Evolutionary conservation across 768 basidiomycete species (phyloP).

Genomic region (Clavaria fumosa): DNA sequence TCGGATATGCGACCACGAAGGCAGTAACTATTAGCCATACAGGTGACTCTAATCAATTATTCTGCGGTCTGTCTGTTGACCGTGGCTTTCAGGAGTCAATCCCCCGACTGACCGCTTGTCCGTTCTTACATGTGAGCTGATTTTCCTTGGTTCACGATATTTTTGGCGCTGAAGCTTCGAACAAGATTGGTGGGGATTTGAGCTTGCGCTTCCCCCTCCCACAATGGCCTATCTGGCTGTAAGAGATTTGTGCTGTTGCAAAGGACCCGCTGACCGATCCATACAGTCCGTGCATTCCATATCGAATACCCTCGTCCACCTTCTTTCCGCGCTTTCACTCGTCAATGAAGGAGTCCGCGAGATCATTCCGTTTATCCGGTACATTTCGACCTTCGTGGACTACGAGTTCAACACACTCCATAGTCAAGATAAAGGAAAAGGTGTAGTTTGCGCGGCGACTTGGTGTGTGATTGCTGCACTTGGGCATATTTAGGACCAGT

Average conservation of each 20-base stretch:
- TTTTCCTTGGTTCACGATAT: background rate
- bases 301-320: constrained; percentile 47
- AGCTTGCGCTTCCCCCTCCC: constrained; percentile 59
- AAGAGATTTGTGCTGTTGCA: constrained; percentile 13
- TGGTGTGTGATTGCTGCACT: constrained; percentile 33
- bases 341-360: constrained; percentile 66
- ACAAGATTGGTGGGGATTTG: constrained; percentile 88
- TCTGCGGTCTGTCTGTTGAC: background rate
- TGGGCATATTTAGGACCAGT: background rate
- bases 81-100: constrained; percentile 34
- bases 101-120: constrained; percentile 70
- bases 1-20: constrained; percentile 63
- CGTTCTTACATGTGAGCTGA: constrained; percentile 54
- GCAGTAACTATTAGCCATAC: constrained; percentile 51
- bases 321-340: constrained; percentile 57
- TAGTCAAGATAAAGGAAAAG: constrained; percentile 47
- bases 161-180: constrained; percentile 3
- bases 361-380: constrained; percentile 72
- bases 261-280: constrained; percentile 1
- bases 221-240: constrained; percentile 46
- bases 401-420: constrained; percentile 57
- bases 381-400: constrained; percentile 66
- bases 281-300: constrained; percentile 44
- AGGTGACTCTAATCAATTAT: constrained; percentile 20
- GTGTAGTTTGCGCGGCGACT: constrained; percentile 83